These are phyloP conservation scores for Morella rubra DNA, from an alignment of 306 rosid species.

Conservation along the genomic window DNA sequence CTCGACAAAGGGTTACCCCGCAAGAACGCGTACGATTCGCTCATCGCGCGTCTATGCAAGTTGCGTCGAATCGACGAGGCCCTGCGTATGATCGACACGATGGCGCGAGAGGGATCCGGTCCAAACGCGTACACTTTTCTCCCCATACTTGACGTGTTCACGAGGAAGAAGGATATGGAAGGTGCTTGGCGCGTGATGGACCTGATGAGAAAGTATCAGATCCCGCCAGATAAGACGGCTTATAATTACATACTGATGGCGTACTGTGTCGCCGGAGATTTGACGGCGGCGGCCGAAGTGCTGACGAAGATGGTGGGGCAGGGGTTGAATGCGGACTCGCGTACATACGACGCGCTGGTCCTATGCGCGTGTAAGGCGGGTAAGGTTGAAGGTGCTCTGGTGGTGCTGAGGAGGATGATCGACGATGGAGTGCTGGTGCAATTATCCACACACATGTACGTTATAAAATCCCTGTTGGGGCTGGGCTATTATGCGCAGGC, in stretches of 20 bases:
- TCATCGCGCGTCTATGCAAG: slow-evolving; percentile 53
- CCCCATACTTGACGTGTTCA: slow-evolving; percentile 37
- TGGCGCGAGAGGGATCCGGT: slow-evolving; percentile 31
- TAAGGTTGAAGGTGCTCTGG: slow-evolving; percentile 55
- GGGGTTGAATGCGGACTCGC: slow-evolving; percentile 35
- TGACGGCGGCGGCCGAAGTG: slow-evolving; percentile 30
- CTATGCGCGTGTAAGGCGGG: slow-evolving; percentile 52
- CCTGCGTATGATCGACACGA: slow-evolving; percentile 28
- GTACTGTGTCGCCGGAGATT: slow-evolving; percentile 37
- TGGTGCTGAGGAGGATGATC: slow-evolving; percentile 59
- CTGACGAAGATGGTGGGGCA: slow-evolving; percentile 35
- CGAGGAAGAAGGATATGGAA: slow-evolving; percentile 28
- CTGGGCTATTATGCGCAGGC: slow-evolving; percentile 30
- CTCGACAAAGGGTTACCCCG: slow-evolving; percentile 42
- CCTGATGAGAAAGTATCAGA: slow-evolving; percentile 32
- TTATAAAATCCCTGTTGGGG: slow-evolving; percentile 36
- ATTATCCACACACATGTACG: slow-evolving; percentile 43
- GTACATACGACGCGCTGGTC: slow-evolving; percentile 64
- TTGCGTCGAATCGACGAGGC: slow-evolving; percentile 38
- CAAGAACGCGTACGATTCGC: slow-evolving; percentile 48
- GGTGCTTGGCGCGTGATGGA: slow-evolving; percentile 44
- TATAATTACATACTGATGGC: slow-evolving; percentile 41
- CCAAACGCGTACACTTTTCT: slow-evolving; percentile 38
- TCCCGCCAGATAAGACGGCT: slow-evolving; percentile 31
- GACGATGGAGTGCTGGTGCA: slow-evolving; percentile 48